Conservation (phyloP, 768 basidiomycete species). For the Calocybe indica region DNA sequence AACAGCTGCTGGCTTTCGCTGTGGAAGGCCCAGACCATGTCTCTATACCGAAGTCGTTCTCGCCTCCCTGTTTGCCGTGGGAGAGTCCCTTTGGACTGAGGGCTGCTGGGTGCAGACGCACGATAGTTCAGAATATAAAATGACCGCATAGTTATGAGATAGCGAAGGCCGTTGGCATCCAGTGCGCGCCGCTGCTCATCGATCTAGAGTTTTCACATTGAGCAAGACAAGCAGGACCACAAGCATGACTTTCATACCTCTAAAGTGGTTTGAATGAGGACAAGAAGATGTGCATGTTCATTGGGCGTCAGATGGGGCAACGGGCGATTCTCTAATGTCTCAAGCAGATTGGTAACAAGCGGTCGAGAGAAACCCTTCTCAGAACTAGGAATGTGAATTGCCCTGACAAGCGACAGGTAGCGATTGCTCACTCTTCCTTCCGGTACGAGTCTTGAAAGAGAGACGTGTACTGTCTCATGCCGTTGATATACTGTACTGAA, state of each 20-base stretch:
- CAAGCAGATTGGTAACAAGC: constrained; percentile 55
- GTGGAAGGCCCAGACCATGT: constrained; percentile 96
- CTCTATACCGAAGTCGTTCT: constrained; percentile 82
- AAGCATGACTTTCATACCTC: constrained; percentile 43
- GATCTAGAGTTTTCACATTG: constrained; percentile 40
- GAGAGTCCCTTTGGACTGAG: constrained; percentile 33
- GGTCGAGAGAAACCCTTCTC: constrained; percentile 50
- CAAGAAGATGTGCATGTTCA: constrained; percentile 79
- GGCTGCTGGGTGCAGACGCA: constrained; percentile 42
- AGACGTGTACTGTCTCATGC: constrained; percentile 38
- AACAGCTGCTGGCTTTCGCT: constrained; percentile 91
- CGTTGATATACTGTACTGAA: constrained; percentile 1
- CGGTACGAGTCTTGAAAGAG: constrained; percentile 46
- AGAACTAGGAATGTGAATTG: constrained; percentile 24
- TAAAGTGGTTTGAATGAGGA: constrained; percentile 80
- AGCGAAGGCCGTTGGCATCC: constrained; percentile 89
- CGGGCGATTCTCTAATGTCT: constrained; percentile 54
- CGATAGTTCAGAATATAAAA: constrained; percentile 82
- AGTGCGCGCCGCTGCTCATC: constrained; percentile 88
- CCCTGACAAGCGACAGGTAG: not conserved
- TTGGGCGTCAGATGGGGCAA: constrained; percentile 69
- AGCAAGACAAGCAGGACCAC: not conserved
- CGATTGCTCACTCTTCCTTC: constrained; percentile 37
- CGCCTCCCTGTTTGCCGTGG: constrained; percentile 51
- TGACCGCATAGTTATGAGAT: constrained; percentile 87